Evolutionary conservation across 2,329 filamentous ascomycete species (phyloP).

Genomic region (Fusarium sp.): DNA sequence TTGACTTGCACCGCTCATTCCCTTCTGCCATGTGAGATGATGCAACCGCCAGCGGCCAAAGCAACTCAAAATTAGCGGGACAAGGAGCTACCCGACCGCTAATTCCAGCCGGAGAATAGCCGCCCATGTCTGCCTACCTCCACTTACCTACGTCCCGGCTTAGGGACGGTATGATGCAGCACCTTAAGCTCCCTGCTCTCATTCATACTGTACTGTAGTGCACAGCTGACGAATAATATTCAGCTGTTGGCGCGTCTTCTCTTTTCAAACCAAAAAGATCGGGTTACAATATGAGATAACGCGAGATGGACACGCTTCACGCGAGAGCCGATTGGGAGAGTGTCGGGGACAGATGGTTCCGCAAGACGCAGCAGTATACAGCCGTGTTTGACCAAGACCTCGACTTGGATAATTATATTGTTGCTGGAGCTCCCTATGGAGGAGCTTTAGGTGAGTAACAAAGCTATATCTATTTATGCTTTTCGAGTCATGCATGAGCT

Average conservation of each 20-base stretch:
- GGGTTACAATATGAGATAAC: constrained; percentile 51
- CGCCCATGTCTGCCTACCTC: constrained; percentile 35
- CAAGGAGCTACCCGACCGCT: constrained; percentile 29
- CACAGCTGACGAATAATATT: constrained; percentile 24
- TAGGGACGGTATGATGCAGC: constrained; percentile 25
- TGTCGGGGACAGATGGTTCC: constrained; percentile 93
- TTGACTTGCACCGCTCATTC: constrained; percentile 37
- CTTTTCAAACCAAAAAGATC: constrained; percentile 2
- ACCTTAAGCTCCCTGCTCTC: constrained; percentile 15
- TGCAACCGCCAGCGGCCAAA: constrained; percentile 45
- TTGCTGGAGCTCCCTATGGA: constrained; percentile 91
- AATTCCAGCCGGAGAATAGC: constrained; percentile 53
- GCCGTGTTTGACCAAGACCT: constrained; percentile 92
- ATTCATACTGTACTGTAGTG: constrained; percentile 27
- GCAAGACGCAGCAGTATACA: constrained; percentile 93
- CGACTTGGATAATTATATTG: constrained; percentile 93
- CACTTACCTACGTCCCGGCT: constrained; percentile 25
- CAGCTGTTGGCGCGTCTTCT: constrained; percentile 12
- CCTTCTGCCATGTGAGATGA: constrained; percentile 43
- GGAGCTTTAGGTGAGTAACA: constrained; percentile 84
- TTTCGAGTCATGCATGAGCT: constrained; percentile 11
- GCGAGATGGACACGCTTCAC: constrained; percentile 68
- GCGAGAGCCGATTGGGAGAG: constrained; percentile 94
- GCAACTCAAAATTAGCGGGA: constrained; percentile 25
- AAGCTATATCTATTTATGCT: neutral